Conservation (phyloP, 2,329 filamentous ascomycete species). For the Daldinia sp. region DNA sequence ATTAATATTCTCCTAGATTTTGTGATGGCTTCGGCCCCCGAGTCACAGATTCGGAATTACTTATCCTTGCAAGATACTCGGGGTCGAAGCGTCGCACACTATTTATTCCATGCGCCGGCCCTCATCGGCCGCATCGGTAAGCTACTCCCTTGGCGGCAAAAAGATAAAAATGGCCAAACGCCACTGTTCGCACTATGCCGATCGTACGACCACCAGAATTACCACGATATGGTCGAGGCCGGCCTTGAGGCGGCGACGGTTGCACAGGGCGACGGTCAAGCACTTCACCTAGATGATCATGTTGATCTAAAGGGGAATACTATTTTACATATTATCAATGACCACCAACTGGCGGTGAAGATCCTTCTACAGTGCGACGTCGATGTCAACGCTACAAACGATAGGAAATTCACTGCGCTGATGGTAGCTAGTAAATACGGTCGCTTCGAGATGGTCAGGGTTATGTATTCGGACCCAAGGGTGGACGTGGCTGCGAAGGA, state of each 20-base stretch:
- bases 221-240: conserved; percentile 84
- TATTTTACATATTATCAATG: conserved; percentile 92
- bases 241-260: conserved; percentile 77
- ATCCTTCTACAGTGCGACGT: conserved; percentile 87
- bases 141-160: conserved; percentile 85
- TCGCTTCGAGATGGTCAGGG: conserved; percentile 88
- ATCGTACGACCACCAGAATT: conserved; percentile 92
- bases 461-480: conserved; percentile 84
- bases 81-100: conserved; percentile 92
- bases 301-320: conserved; percentile 94
- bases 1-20: conserved; percentile 80
- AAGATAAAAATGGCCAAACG: conserved; percentile 97
- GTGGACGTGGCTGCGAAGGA: conserved; percentile 88
- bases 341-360: conserved; percentile 76
- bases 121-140: conserved; percentile 80
- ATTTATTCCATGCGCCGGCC: conserved; percentile 88
- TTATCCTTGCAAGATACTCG: conserved; percentile 79
- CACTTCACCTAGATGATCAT: conserved; percentile 91
- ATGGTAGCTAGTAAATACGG: conserved; percentile 99
- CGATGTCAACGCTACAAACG: conserved; percentile 95
- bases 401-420: conserved; percentile 91
- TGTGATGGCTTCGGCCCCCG: conserved; percentile 65
- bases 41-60: conserved; percentile 70
- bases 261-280: conserved; percentile 78
- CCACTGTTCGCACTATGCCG: conserved; percentile 93